Percentiles rank a stretch among this genome's conserved stretches.
These are phyloP conservation scores for Bipolaris cookei DNA, from an alignment of 2,329 filamentous ascomycete species.

Conservation along the genomic window DNA sequence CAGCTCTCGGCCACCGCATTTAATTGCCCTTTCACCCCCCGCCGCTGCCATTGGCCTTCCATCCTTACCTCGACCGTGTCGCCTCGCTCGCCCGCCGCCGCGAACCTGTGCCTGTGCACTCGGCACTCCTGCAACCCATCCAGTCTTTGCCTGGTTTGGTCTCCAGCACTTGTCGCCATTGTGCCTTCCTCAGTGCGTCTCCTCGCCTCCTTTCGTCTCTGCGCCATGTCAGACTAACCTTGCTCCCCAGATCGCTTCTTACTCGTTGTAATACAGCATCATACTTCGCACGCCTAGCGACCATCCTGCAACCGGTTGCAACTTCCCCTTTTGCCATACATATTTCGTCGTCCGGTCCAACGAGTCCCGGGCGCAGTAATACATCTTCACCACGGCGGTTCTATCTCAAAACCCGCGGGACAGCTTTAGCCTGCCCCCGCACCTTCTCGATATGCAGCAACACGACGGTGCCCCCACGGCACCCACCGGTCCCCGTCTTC, in stretches of 20 bases:
- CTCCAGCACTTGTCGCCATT: conserved; percentile 38
- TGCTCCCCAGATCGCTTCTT: conserved; percentile 27
- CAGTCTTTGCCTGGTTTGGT: conserved; percentile 34
- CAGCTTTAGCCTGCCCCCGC: conserved; percentile 81
- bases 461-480: conserved; percentile 70
- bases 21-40: conserved; percentile 33
- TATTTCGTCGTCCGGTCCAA: conserved; percentile 51
- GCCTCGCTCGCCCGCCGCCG: conserved; percentile 13
- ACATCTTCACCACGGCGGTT: conserved; percentile 77
- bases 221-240: conserved; percentile 14
- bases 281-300: conserved; percentile 35
- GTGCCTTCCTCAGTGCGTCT: conserved; percentile 39
- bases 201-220: neutral
- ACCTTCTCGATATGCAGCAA: conserved; percentile 91
- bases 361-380: conserved; percentile 63
- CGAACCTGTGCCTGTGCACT: conserved; percentile 23
- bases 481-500: conserved; percentile 61
- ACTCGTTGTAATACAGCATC: conserved; percentile 41
- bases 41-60: conserved; percentile 25
- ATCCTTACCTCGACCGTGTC: conserved; percentile 2
- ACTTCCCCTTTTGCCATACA: conserved; percentile 45
- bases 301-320: conserved; percentile 36
- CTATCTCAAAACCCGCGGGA: conserved; percentile 79
- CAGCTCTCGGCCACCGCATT: conserved; percentile 27
- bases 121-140: conserved; percentile 25